Conservation (phyloP, 768 basidiomycete genomes). For the Pleurotus sapidus region DNA sequence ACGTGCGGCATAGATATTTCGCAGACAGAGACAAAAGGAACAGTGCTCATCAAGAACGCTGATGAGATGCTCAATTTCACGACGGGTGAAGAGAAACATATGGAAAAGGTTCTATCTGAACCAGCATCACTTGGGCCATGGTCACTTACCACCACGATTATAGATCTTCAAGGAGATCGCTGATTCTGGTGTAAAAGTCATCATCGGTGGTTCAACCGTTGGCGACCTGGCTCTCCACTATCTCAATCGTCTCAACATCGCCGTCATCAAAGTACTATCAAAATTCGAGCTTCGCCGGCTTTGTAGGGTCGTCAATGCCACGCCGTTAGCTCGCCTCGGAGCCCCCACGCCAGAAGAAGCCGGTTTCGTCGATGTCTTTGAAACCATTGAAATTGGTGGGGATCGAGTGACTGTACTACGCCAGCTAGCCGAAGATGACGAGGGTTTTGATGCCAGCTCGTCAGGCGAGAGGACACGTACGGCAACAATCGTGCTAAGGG, state of each 20-base stretch:
- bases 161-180: conserved; percentile 98
- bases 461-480: conserved; percentile 76
- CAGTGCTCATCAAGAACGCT: conserved; percentile 91
- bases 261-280: conserved; percentile 94
- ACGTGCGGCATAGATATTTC: conserved; percentile 90
- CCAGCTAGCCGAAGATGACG: conserved; percentile 69
- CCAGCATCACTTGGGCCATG: not conserved
- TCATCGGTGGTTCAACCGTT: conserved; percentile 90
- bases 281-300: conserved; percentile 96
- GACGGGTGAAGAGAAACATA: conserved; percentile 91
- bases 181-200: conserved; percentile 89
- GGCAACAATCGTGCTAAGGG: conserved; percentile 92
- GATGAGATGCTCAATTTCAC: conserved; percentile 98
- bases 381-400: conserved; percentile 94
- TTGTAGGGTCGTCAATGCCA: conserved; percentile 94
- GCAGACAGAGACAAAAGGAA: conserved; percentile 99
- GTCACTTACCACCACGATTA: not conserved
- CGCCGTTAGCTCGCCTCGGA: conserved; percentile 92
- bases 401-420: conserved; percentile 97
- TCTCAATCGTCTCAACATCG: conserved; percentile 90
- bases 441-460: conserved; percentile 50
- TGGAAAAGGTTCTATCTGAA: conserved; percentile 66
- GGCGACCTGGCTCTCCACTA: conserved; percentile 98
- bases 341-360: conserved; percentile 97
- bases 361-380: conserved; percentile 90